Base-by-base conservation (phyloP, 306 rosid species). In the Lathyrus sativus region DNA sequence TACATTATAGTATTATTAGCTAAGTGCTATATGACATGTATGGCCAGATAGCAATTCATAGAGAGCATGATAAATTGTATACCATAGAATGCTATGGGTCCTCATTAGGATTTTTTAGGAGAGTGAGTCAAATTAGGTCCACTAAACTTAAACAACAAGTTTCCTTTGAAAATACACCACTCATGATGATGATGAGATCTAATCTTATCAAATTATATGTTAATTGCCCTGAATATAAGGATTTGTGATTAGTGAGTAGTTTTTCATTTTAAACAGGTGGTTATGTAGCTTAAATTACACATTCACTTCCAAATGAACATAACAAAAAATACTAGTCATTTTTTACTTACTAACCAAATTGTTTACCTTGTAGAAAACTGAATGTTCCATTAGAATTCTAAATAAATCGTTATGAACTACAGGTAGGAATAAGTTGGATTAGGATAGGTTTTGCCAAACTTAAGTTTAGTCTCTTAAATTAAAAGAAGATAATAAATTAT, bases 71-170 rank as follows among this genome's bases (percentile, higher is more conserved):
- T 31, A 55, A 31, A 15, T 37, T 55, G 38, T 46, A 56, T 45
- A 55, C n/a, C 48, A 35, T 62, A 55, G 49, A 53, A 56, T 46
- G 43, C 14, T 15, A 38, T 57, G 73, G 77, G 70, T 24, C 74
- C 74, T 39, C 15, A 2, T 59, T 58, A 29, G 37, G 65, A 65
- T 58, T 66, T 72, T 9, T 59, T 11, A 42, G 22, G 31, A 49
- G 29, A 41, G 70, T 7, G 65, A 59, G 60, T 49, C 35, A 72
- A 65, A 26, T 53, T 58, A 28, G 81, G 70, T 65, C 65, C 78
- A 78, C 59, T 49, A 71, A 56, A 17, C 80, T 70, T 76, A 44
- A 46, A 35, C 61, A 9, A 6, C 72, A 63, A 45, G 80, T 42
- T 63, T 76, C 38, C 41, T 37, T 65, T 9, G 55, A 45, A 55